Base-by-base conservation (phyloP, 352 stramenopile genomes). In the Globisporangium abappressorium region DNA sequence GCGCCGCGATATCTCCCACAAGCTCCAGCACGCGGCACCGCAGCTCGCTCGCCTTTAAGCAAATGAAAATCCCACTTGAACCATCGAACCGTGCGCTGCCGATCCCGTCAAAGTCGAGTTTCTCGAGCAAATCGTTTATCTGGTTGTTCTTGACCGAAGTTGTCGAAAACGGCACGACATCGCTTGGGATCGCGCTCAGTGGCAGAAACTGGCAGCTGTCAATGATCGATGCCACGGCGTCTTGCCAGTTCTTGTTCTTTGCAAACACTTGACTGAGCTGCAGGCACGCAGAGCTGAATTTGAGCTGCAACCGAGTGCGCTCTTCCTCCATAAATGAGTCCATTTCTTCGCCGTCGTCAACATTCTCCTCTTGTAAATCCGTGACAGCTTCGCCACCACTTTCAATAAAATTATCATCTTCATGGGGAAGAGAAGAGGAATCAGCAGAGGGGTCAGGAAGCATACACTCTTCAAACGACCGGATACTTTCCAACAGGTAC, bases 271-370 rank as follows among this genome's bases (percentile, higher is more conserved):
- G 75, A 1, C 74, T 73, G 24, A 93, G 69, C 46, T 92, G 84
- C 20, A 95, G 64, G 57, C 78, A 92, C 15, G 85, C 78, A 8
- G 87, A 92, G 33, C 81, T 86, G 62, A 81, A 90, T 68, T 95
- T 95, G 4, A 94, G 68, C 69, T 89, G 76, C 11, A 95, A 72
- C 6, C 87, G 81, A 18, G 68, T 71, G 28, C 91, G 69, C 69
- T 95, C 87, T 74, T 95, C 87, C 30, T 87, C 71, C 82, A 95
- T 90, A 61, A 94, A 95, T 7, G 57, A 76, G 11, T 76, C 75
- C 73, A 94, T 82, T 12, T 69, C 68, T 26, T 72, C 72, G 0
- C 77, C 70, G 20, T 79, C 78, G 55, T 78, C 68, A 2, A 5
- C 38, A 46, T 46, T 22, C 14, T 72, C 67, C 63, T 72, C 68